Base-by-base conservation (phyloP, 331 rosid genomes). In the Quercus lobata region DNA sequence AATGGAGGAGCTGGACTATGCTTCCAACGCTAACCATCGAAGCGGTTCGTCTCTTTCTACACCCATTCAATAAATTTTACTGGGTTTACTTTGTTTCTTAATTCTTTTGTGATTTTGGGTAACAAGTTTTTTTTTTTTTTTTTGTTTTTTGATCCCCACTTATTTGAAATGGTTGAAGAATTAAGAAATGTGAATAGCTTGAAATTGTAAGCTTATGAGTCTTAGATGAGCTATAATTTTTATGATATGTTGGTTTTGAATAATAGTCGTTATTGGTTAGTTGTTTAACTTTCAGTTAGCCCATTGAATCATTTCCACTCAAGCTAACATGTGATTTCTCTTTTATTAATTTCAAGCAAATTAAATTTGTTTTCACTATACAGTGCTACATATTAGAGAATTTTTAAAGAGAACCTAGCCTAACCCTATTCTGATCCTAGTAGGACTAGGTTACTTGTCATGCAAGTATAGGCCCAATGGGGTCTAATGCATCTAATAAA, bases 1-100 rank as follows among this genome's bases (percentile, higher is more conserved):
- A 76, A 57, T 91, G 16, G 98, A 91, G 76, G 99, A 93, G 87
- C 91, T 90, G 56, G 88, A 83, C 24, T 77, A 72, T 22, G 77
- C 69, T 25, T 29, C 34, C 37, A 84, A 78, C 71, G 90, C 90
- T 24, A 83, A 90, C 83, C 98, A 96, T 77, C 81, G 88, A 46
- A 93, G 99, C 66, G 99, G 98, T 96, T 63, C 8, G 87, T 81
- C 21, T 85, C 71, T 83, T 60, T 46, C 58, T 34, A 14, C 34
- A 16, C 9, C 22, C 4, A 18, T 2, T 21, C 10, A 16, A 60
- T 17, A 29, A n/a, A 15, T 57, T 29, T 6, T 57, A 5, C 7
- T 27, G 34, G 29, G 54, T 71, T 70, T 27, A 25, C 54, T 46
- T 25, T 19, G 18, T 69, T 83, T 37, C n/a, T 69, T 61, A 22